Evolutionary conservation across 2,329 filamentous ascomycete genomes (phyloP).

Genomic region (Chaetoscypha palmicola): DNA sequence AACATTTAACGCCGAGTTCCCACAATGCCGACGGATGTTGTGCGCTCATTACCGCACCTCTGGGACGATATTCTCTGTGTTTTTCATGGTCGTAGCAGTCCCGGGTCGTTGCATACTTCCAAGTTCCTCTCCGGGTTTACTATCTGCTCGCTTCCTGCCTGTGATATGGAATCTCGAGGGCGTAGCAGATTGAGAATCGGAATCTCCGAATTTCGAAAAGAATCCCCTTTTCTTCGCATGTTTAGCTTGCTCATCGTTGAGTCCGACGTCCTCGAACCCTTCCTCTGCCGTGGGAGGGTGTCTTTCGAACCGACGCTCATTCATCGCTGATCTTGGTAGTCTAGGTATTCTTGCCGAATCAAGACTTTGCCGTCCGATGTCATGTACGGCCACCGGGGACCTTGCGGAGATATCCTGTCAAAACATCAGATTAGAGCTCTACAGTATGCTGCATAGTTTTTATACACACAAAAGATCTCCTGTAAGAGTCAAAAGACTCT

Average conservation of each 20-base stretch:
- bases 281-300: conserved; percentile 67
- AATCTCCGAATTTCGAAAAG: conserved; percentile 72
- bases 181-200: conserved; percentile 32
- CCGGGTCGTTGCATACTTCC: conserved; percentile 45
- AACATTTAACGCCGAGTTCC: conserved; percentile 3
- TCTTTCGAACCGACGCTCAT: conserved; percentile 49
- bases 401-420: conserved; percentile 80
- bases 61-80: no score
- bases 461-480: conserved; percentile 78
- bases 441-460: conserved; percentile 6
- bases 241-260: conserved; percentile 64
- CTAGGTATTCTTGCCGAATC: conserved; percentile 65
- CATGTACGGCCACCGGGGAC: conserved; percentile 62
- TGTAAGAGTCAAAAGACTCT: conserved; percentile 95
- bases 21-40: no score
- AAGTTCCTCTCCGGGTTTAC: conserved; percentile 65
- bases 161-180: conserved; percentile 58
- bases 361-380: conserved; percentile 66
- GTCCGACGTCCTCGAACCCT: conserved; percentile 81
- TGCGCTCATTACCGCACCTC: no score
- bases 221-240: conserved; percentile 63
- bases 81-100: conserved; percentile 14
- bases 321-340: conserved; percentile 53
- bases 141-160: conserved; percentile 65
- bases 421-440: conserved; percentile 9